Conservation (phyloP, 345 rosid genomes). For the Salix koriyanagi region DNA sequence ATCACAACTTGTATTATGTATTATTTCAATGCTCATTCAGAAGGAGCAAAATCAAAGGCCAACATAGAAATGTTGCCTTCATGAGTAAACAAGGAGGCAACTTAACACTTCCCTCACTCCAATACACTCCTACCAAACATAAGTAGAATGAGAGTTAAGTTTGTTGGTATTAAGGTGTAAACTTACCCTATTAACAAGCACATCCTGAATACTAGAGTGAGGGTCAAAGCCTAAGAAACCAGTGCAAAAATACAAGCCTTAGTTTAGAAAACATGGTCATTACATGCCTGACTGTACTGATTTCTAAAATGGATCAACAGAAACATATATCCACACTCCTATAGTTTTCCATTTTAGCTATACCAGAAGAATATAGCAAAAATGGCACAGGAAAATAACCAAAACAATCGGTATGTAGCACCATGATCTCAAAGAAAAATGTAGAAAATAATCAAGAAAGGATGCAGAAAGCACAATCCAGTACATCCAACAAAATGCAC, state of each 20-base stretch:
- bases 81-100: no score
- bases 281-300: not conserved
- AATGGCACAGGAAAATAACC: not conserved
- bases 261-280: not conserved
- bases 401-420: not conserved
- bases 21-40: no score
- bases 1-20: not conserved
- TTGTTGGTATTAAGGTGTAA: not conserved
- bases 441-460: not conserved
- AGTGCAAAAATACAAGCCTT: not conserved
- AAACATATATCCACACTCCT: not conserved
- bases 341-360: not conserved
- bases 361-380: not conserved
- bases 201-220: not conserved
- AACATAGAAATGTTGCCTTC: not conserved
- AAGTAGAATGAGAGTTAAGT: not conserved
- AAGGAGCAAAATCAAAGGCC: not conserved
- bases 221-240: not conserved
- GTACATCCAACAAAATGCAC: conserved; percentile 28
- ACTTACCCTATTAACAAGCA: not conserved
- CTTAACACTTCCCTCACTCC: no score
- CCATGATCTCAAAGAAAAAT: not conserved
- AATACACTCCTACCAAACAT: not conserved
- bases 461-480: not conserved
- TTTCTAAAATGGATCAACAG: not conserved